Evolutionary conservation across 2,329 filamentous ascomycete species (phyloP).

Genomic region (Leptodontidium sp.): DNA sequence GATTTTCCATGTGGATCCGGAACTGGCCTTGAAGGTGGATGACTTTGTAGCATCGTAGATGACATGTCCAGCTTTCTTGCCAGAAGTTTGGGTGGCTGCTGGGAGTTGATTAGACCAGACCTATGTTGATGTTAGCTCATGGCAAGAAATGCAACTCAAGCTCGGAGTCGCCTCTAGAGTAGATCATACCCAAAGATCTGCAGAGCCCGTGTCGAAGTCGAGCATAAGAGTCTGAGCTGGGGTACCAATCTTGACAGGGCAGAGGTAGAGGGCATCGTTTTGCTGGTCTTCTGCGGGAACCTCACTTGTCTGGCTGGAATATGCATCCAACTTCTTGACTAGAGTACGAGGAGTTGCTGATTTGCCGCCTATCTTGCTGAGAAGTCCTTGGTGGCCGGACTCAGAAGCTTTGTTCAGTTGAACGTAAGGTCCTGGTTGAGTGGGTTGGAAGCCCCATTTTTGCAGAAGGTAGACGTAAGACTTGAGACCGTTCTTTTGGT

Average conservation of each 20-base stretch:
- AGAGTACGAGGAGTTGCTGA: slow-evolving; percentile 57
- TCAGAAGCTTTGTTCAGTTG: slow-evolving; percentile 53
- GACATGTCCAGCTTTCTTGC: slow-evolving; percentile 52
- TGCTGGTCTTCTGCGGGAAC: slow-evolving; percentile 70
- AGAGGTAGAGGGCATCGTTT: slow-evolving; percentile 72
- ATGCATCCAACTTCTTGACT: slow-evolving; percentile 50
- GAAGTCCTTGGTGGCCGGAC: slow-evolving; percentile 52
- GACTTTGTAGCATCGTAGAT: slow-evolving; percentile 70
- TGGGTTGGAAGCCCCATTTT: slow-evolving; percentile 70
- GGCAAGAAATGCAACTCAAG: slow-evolving; percentile 4
- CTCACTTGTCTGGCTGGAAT: slow-evolving; percentile 51
- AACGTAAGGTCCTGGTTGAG: slow-evolving; percentile 68
- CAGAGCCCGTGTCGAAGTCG: slow-evolving; percentile 76
- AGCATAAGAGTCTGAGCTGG: slow-evolving; percentile 68
- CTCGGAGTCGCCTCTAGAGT: slow-evolving; percentile 31
- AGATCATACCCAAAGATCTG: slow-evolving; percentile 69
- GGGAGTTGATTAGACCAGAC: slow-evolving; percentile 63
- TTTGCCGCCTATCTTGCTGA: slow-evolving; percentile 56
- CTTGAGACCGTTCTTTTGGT: slow-evolving; percentile 65
- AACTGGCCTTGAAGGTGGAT: slow-evolving; percentile 61
- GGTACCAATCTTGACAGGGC: slow-evolving; percentile 69
- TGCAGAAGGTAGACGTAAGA: slow-evolving; percentile 68
- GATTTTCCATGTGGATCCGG: slow-evolving; percentile 67
- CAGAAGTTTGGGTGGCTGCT: slow-evolving; percentile 45
- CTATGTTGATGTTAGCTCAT: slow-evolving; percentile 45